phyloP scores from a whole-genome alignment of 2,329 filamentous ascomycete species.

The Pseudogymnoascus sp. region DNA sequence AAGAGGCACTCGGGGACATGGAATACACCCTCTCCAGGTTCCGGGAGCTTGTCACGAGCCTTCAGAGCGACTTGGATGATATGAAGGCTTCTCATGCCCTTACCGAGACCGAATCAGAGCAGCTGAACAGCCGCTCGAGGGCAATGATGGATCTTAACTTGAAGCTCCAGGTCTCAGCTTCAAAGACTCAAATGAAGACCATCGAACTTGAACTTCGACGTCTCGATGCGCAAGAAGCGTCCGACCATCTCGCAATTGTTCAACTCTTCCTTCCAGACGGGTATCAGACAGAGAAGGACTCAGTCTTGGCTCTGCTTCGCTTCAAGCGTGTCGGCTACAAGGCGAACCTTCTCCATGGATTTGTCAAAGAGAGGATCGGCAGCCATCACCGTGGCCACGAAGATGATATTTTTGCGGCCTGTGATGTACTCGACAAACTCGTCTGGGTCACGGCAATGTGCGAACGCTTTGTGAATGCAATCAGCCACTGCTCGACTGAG shows the following conservation, averaged over 20 bases:
- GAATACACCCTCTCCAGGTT: constrained; percentile 86
- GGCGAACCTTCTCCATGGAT: constrained; percentile 65
- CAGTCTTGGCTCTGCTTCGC: constrained; percentile 77
- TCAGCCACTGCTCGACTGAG: constrained; percentile 67
- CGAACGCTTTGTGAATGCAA: constrained; percentile 72
- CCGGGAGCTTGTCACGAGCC: constrained; percentile 74
- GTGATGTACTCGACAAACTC: constrained; percentile 77
- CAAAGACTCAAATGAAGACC: constrained; percentile 87
- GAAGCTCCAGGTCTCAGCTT: constrained; percentile 82
- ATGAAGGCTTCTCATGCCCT: constrained; percentile 88
- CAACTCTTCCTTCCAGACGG: constrained; percentile 82
- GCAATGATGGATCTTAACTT: constrained; percentile 96
- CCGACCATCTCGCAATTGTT: constrained; percentile 80
- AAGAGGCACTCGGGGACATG: constrained; percentile 73
- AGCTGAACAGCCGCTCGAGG: constrained; percentile 77
- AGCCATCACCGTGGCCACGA: constrained; percentile 60
- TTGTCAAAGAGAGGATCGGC: constrained; percentile 70
- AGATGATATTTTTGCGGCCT: constrained; percentile 71
- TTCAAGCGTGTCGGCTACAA: constrained; percentile 89
- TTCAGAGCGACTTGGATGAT: constrained; percentile 83
- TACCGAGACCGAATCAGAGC: constrained; percentile 85
- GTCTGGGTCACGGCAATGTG: constrained; percentile 78
- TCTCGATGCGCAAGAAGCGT: constrained; percentile 80
- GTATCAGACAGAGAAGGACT: constrained; percentile 72
- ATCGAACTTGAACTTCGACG: constrained; percentile 84